phyloP scores from a whole-genome alignment of 2,329 filamentous ascomycete genomes.

The Hymenoscyphus repandus region DNA sequence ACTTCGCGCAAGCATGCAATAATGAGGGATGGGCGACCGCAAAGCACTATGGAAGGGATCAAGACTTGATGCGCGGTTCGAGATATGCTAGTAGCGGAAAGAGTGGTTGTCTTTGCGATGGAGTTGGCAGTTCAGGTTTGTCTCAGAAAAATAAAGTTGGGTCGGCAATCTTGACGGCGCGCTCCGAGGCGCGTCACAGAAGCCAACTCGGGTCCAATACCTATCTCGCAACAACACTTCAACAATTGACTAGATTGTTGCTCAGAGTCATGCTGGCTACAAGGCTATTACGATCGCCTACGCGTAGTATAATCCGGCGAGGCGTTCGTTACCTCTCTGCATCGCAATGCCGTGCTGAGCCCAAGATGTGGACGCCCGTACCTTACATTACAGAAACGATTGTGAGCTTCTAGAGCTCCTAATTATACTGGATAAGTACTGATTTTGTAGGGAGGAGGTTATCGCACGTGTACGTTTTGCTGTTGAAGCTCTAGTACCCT shows the following conservation, averaged over 20 bases:
- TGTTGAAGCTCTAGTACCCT: conserved; percentile 23
- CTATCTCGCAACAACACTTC: conserved; percentile 17
- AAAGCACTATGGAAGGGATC: too few species aligned
- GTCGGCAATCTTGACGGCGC: too few species aligned
- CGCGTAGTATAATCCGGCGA: conserved; percentile 18
- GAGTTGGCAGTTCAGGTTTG: too few species aligned
- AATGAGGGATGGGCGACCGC: too few species aligned
- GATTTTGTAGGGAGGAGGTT: conserved; percentile 59
- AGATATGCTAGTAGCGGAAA: background rate
- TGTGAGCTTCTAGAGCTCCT: conserved; percentile 39
- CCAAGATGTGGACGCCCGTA: conserved; percentile 39
- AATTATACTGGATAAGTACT: conserved; percentile 11
- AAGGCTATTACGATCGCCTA: conserved; percentile 22
- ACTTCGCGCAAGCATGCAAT: too few species aligned
- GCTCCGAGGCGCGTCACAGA: conserved; percentile 5
- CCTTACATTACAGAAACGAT: conserved; percentile 50
- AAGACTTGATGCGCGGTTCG: too few species aligned
- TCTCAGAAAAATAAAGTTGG: background rate
- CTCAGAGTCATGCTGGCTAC: conserved; percentile 24
- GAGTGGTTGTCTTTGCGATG: background rate
- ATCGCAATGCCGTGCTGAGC: conserved; percentile 19
- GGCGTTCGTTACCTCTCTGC: conserved; percentile 24
- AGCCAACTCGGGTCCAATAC: conserved; percentile 16
- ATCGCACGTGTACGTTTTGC: conserved; percentile 64
- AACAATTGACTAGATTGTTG: background rate